Base-by-base conservation (phyloP, 495 filamentous ascomycete species). In the Lasiosphaeria ovina region DNA sequence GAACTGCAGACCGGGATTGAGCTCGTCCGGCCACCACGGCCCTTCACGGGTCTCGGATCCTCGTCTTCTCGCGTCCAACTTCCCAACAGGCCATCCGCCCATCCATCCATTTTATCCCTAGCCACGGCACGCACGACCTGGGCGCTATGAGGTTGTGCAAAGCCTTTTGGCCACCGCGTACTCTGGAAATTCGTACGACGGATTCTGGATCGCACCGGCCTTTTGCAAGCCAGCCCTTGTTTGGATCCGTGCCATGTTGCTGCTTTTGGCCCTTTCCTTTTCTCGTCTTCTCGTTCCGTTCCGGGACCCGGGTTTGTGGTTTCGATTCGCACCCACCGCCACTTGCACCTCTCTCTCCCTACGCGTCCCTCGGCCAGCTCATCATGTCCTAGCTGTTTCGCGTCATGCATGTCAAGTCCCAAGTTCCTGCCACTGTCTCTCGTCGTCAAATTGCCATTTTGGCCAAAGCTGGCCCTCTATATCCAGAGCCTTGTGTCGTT, bases 11-110 rank as follows among this genome's bases (percentile, higher is more conserved):
- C 61, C 53, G 49, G 60, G 33, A 40, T 33, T 33, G 14, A 35
- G 55, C 55, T 10, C 38, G 34, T 34, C 54, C 60, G 48, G 54
- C 54, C 38, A 42, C 51, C 24, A 49, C 24, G 4, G 9, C 35
- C 16, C 7, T 33, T 35, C 24, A 14, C 36, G 4, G 8, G 12
- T 57, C 31, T 32, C 14, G 45, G 44, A 33, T 45, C n/a, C 49
- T 44, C 38, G 10, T 36, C 34, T 3, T 33, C 57, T 60, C 58
- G 58, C 58, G 49, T 60, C 49, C 12, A 60, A 49, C 38, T 60
- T 45, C 58, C 58, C 16, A 32, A 33, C 12, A n/a, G 24, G 3
- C 14, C 12, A 42, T 7, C 38, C 12, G 38, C 12, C 38, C 38
- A 1, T 24, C 24, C 24, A 24, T 24, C 24, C 24, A 24, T 24